Base-by-base conservation (phyloP, 2,329 filamentous ascomycete species). In the Fusarium annulatum region DNA sequence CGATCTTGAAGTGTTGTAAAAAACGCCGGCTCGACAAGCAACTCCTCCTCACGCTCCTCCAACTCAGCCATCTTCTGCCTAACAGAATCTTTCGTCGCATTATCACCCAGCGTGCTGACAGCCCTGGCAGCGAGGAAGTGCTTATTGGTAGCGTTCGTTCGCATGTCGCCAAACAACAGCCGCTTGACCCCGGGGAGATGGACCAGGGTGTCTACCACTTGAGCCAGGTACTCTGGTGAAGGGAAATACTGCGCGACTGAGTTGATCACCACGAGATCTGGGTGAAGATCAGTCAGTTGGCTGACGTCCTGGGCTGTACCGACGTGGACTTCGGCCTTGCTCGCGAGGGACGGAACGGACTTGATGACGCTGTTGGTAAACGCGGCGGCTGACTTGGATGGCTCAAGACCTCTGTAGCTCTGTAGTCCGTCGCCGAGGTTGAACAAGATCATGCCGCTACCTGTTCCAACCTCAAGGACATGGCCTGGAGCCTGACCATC, bases 391-490 rank as follows among this genome's bases (percentile, higher is more conserved):
- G 36, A 52, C 5, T 43, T 11, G 7, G 79, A 76, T 2, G 77
- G 78, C 1, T 81, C 80, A 18, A 81, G 60, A 1, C 80, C 80
- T 14, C 78, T 28, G 21, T 81, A 81, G 21, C 57, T 76, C 5
- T 72, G 21, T 26, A 81, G 12, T 0, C 68, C 71, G 0, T 62
- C 4, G 2, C 23, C 53, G 21, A 81, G 51, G 26, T 80, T 81
- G 65, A 81, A 81, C 1, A 81, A 64, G 12, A 81, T 77, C 79
- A 80, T 81, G 1, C 80, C 80, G 1, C 74, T 64, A 4, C 80
- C 80, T 2, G 79, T 77, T 3, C 80, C 80, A 1, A 82, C 61
- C 49, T 81, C 80, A 1, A 81, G 69, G 1, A 81, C 74, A n/a
- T 73, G 48, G 3, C 65, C 64, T 10, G 19, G 18, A 3, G 9